Evolutionary conservation across 192 early-diverging fungal species (phyloP), one percentile per base, ranked within the genome.

Genomic region (Chytriomyces sp.): DNA sequence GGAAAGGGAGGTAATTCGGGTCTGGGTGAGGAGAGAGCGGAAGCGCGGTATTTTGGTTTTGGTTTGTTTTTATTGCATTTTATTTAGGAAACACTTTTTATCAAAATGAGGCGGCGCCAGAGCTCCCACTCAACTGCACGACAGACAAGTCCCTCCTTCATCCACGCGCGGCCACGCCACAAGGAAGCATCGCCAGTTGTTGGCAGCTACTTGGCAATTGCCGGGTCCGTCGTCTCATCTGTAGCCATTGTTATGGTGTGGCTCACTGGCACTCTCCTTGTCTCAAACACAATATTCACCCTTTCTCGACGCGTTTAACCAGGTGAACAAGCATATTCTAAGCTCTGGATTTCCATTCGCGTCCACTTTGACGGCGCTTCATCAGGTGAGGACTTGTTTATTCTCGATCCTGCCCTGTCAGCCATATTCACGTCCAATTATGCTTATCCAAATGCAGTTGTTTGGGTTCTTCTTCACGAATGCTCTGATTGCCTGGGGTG

Each of bases 221-320:
- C 66, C 45, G 73, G 73, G 13, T 75, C 73, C 6, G 60, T 75
- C 28, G 63, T 53, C 7, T 75, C 73, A 24, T 75, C 73, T 7
- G 73, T 75, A 35, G 61, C 44, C 9, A 75, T 75, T 35, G 73
- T 75, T 24, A 75, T 75, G 73, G 73, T 75, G 16, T 35, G 61
- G 43, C 46, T 16, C 11, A 47, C 20, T 45, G 13, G 13, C 63
- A n/a, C 28, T 64, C 63, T 23, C 26, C 53, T 57, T 13, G 20
- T 57, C 53, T 57, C 53, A 20, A n/a, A 2, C 20, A 57, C 20
- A 20, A 57, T 57, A 35, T 35, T 35, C 3, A 35, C 35, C 35
- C 35, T 35, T 35, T 4, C 35, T 35, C 35, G 35, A 35, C 35
- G 35, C 35, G 53, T n/a, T 57, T 20, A 20, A 43, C 3, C 53